phyloP scores from a whole-genome alignment of 441 rosid species.

The Kokia cookei region DNA sequence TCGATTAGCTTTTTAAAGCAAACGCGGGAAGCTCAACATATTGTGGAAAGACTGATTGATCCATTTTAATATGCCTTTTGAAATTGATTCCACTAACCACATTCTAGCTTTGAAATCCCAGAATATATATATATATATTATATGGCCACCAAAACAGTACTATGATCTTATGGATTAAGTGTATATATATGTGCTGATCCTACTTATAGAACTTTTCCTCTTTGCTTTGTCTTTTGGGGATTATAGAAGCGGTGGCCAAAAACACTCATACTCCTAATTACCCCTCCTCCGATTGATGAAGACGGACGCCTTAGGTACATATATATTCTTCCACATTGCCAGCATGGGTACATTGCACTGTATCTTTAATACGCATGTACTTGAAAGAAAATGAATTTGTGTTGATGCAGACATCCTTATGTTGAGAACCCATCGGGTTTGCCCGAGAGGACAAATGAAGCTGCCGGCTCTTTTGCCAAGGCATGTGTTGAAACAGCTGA shows the following conservation, averaged over 20 bases:
- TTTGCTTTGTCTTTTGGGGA: background rate
- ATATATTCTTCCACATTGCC: constrained; percentile 2
- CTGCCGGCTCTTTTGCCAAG: constrained; percentile 61
- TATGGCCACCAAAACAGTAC: background rate
- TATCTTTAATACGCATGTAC: background rate
- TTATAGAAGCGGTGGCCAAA: constrained; percentile 61
- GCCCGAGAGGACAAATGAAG: constrained; percentile 83
- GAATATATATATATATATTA: no score
- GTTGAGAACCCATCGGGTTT: constrained; percentile 48
- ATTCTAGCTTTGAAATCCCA: background rate
- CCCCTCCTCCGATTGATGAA: constrained; percentile 89
- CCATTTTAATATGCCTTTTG: background rate
- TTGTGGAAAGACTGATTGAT: no score
- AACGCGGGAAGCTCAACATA: no score
- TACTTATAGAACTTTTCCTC: background rate
- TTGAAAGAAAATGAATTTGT: background rate
- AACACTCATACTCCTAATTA: constrained; percentile 47
- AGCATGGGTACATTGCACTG: background rate
- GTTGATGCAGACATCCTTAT: constrained; percentile 51
- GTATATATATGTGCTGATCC: background rate
- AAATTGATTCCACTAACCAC: background rate
- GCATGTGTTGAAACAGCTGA: constrained; percentile 48
- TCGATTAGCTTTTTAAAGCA: no score
- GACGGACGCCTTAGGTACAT: constrained; percentile 63
- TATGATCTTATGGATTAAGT: background rate